phyloP scores from a whole-genome alignment of 202 grass and related monocot genomes.

The Schoenoplectus triqueter region DNA sequence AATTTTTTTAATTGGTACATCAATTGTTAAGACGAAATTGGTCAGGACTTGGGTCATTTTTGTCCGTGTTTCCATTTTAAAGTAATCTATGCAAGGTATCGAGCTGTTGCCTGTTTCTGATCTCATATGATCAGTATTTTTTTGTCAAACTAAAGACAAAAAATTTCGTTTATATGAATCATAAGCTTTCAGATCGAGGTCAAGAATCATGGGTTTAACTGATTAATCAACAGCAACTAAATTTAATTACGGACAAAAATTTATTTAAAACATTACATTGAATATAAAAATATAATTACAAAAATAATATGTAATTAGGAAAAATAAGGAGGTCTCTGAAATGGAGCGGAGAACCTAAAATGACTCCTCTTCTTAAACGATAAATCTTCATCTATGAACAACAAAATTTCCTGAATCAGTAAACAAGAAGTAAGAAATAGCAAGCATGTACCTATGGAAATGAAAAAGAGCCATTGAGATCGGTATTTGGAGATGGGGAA shows the following conservation, averaged over 20 bases:
- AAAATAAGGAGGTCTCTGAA: background rate
- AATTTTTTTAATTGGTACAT: background rate
- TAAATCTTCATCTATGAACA: conserved; percentile 15
- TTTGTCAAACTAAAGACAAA: background rate
- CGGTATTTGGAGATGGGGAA: conserved; percentile 35
- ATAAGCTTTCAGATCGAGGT: no score
- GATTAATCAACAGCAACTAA: background rate
- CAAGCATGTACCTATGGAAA: conserved; percentile 29
- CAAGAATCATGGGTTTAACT: background rate
- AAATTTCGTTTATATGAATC: background rate
- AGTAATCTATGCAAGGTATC: background rate
- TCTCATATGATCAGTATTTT: background rate
- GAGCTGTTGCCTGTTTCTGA: background rate
- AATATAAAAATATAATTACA: conserved; percentile 3
- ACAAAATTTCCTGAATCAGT: background rate
- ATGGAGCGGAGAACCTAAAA: background rate
- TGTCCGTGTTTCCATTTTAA: background rate
- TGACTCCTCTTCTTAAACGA: background rate
- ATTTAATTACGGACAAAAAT: background rate
- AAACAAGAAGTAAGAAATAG: background rate
- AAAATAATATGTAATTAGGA: conserved; percentile 14
- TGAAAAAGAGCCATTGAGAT: conserved; percentile 27
- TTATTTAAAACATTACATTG: conserved; percentile 3
- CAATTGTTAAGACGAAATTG: background rate
- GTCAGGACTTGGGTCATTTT: background rate